These are phyloP conservation scores for Gracilaria vermiculophylla DNA, from an alignment of 23 red algal species.

Conservation along the genomic window DNA sequence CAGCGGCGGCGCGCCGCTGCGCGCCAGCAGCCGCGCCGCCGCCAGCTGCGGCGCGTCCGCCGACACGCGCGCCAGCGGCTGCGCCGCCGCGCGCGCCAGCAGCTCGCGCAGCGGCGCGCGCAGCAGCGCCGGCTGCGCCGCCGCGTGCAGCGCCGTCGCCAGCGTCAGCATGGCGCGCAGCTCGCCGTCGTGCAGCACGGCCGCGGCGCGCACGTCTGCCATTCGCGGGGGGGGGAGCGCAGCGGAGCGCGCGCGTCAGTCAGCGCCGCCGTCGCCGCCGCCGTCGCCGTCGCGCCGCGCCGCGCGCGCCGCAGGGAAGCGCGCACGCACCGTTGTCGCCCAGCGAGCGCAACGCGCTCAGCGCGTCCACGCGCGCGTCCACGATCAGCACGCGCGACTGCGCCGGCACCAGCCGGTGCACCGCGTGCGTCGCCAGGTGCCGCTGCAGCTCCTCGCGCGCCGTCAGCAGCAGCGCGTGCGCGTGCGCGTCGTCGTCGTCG, in stretches of 20 bases:
- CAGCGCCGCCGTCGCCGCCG: too few relatives aligned
- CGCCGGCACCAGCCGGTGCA: neutral
- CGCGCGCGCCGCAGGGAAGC: too few relatives aligned
- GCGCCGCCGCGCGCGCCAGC: neutral
- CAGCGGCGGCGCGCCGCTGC: neutral
- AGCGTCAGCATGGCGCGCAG: neutral
- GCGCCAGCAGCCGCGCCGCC: neutral
- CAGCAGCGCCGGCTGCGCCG: neutral
- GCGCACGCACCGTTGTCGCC: conserved; percentile 5
- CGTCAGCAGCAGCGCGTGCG: neutral
- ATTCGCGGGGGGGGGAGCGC: too few relatives aligned
- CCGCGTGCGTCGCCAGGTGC: neutral
- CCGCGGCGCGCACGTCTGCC: neutral
- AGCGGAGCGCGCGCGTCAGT: too few relatives aligned
- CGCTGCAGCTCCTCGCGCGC: conserved; percentile 5
- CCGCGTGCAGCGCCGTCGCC: neutral
- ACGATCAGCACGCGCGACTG: conserved; percentile 13
- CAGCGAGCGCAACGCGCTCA: neutral
- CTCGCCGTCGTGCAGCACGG: neutral
- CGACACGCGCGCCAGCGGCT: neutral
- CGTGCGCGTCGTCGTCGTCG: too few relatives aligned
- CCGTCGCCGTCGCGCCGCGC: too few relatives aligned
- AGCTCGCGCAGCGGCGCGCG: neutral
- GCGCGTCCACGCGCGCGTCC: neutral
- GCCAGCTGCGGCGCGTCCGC: conserved; percentile 1